These are phyloP conservation scores for Acacia concinna DNA, from an alignment of 331 rosid species.

Conservation along the genomic window DNA sequence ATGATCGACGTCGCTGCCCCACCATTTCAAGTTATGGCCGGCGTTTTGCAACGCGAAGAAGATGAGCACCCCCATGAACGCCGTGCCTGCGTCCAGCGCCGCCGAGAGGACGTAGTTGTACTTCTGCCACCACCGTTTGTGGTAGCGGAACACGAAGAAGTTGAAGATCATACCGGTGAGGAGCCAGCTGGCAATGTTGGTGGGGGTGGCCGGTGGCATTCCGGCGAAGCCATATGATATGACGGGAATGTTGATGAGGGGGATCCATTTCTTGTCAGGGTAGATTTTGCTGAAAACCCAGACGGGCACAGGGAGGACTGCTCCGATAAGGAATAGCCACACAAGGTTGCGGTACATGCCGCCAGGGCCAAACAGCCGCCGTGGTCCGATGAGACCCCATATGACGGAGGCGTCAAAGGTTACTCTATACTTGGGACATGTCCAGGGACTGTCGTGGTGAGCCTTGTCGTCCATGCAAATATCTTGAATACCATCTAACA, in stretches of 20 bases:
- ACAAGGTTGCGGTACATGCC: conserved; percentile 85
- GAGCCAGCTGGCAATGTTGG: conserved; percentile 96
- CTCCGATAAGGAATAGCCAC: conserved; percentile 89
- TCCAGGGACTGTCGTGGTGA: conserved; percentile 89
- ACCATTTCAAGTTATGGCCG: conserved; percentile 67
- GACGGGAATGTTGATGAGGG: conserved; percentile 88
- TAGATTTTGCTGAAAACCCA: conserved; percentile 80
- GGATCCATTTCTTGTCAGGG: conserved; percentile 90
- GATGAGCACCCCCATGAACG: conserved; percentile 90
- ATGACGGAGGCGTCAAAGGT: conserved; percentile 95
- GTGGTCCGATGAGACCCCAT: conserved; percentile 95
- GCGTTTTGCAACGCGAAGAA: conserved; percentile 82
- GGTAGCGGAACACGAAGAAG: conserved; percentile 78
- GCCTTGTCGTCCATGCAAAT: conserved; percentile 67
- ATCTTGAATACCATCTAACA: conserved; percentile 75
- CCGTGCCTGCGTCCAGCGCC: conserved; percentile 94
- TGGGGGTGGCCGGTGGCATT: conserved; percentile 97
- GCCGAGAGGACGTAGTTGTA: conserved; percentile 90
- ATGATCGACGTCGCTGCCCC: conserved; percentile 82
- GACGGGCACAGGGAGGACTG: conserved; percentile 78
- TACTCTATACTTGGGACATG: conserved; percentile 92
- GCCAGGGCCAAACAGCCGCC: conserved; percentile 78
- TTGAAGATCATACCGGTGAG: conserved; percentile 86
- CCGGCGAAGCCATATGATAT: conserved; percentile 91
- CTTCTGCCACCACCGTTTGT: conserved; percentile 95